Evolutionary conservation across 371 early-diverging fungal genomes (phyloP), one percentile per base, ranked within the genome.

Genomic region (Mucor piriformis): DNA sequence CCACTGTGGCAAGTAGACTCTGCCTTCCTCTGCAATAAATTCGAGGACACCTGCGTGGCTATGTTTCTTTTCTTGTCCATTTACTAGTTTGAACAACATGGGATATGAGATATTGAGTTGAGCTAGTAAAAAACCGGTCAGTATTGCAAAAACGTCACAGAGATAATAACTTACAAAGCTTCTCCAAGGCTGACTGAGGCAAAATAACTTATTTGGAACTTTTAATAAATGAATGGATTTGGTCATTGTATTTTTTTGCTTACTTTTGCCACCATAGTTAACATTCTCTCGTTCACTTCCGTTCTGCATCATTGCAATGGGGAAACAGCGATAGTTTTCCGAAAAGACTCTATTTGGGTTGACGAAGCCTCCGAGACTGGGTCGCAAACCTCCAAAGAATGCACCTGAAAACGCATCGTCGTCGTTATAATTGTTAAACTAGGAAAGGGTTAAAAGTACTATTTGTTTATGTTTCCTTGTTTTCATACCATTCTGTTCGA

Each of bases 31-130:
- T 21, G 97, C 98, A 32, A 93, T 96, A 71, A 99, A 99, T 76
- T 99, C 99, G 6, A 99, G 87, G 2, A 99, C 99, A 67, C 99
- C 98, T 23, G 96, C 95, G 70, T 99, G 94, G 11, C 99, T 94
- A 44, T 83, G 73, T 48, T 67, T 73, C 40, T 76, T 69, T 13
- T 68, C 73, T 16, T 64, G 64, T 49, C 72, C 82, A 70, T 84
- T 92, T 24, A 70, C 73, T 34, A 98, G 73, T 58, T 86, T 82
- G 69, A 98, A 97, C 24, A 94, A 73, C 94, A 97, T 92, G 11
- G 99, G 99, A 66, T 94, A 95, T 11, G 87, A 89, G 55, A 96
- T 92, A 66, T 95, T 88, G 24, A 95, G 83, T 16, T 87, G 85
- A 3, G 94, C 93, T 86, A n/a, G n/a, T n/a, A n/a, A n/a, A n/a